Percentiles rank a stretch among this genome's conserved stretches.
These are phyloP conservation scores for Filobasidium floriforme DNA, from an alignment of 768 basidiomycete species.

Conservation along the genomic window DNA sequence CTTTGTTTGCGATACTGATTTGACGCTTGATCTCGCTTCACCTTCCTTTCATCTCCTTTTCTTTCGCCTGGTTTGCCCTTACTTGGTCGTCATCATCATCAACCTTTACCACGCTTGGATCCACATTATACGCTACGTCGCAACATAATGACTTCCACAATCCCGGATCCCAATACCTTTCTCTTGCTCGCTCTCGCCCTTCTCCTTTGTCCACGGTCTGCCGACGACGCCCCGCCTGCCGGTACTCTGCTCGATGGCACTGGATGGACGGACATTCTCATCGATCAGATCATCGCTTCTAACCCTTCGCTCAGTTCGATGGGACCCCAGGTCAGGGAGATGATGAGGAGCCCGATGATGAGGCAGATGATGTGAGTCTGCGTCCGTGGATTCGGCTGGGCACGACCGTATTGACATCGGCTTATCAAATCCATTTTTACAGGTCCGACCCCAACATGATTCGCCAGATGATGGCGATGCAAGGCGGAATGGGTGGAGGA, in stretches of 20 bases:
- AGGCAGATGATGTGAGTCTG: conserved; percentile 64
- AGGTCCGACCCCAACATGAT: conserved; percentile 33
- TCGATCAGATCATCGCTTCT: conserved; percentile 55
- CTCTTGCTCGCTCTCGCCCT: conserved; percentile 7
- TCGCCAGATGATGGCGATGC: conserved; percentile 42
- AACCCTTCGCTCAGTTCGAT: conserved; percentile 69
- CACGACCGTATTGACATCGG: conserved; percentile 43
- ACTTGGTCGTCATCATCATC: neutral
- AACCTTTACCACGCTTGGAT: neutral
- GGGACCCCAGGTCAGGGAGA: conserved; percentile 70
- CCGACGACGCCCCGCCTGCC: neutral
- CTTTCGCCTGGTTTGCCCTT: neutral
- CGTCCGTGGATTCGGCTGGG: neutral
- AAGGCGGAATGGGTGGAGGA: conserved; percentile 16
- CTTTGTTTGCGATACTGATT: neutral
- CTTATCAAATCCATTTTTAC: neutral
- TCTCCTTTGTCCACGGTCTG: neutral
- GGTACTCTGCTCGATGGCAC: neutral
- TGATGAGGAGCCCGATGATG: conserved; percentile 62
- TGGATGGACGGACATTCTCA: neutral
- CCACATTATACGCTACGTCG: neutral
- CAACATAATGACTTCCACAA: neutral
- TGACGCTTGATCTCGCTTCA: neutral
- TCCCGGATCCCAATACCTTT: neutral
- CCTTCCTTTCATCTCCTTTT: neutral